Evolutionary conservation across 1,284 basidiomycete species (phyloP), one percentile per base, ranked within the genome.

Genomic region (Polyporus tsugae): DNA sequence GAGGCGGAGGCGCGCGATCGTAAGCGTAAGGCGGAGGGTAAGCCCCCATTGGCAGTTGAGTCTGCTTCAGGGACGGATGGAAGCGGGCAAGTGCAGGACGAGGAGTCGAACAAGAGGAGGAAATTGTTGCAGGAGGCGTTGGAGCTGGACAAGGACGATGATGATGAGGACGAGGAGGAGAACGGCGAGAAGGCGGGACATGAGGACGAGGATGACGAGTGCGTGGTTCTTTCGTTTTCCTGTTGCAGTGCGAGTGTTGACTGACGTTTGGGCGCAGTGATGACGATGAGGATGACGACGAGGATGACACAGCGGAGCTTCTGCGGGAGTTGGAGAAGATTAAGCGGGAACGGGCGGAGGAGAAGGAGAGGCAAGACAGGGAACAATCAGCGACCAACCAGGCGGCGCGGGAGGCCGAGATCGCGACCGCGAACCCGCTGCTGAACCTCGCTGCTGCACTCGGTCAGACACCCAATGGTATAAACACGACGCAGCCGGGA

Each of bases 301-400:
- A 97, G 76, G 96, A 96, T 75, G 95, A 98, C 72, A 96, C 95
- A 0, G 95, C 95, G 0, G 96, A 97, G 76, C 85, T 98, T 33
- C 84, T 98, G 73, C 90, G 95, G 33, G 96, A 98, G 79, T 85
- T 98, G 25, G 96, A 96, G 81, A 97, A 96, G 82, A 98, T 98
- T 75, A 98, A 97, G 80, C 90, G 91, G 64, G 96, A 98, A 78
- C 87, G 96, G 19, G 96, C 96, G 17, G 96, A 94, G 77, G 96
- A 98, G 81, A 96, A 96, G 78, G 92, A 88, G 58, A 85, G 93
- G 60, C 86, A 90, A 80, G 96, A 97, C 66, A 86, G 84, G 46
- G 95, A 95, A 76, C 86, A 92, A 74, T 85, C 88, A 42, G 90
- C 87, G 6, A 82, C 86, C n/a, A 82, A 85, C n/a, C 84, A 88